phyloP scores from a whole-genome alignment of 768 basidiomycete genomes.

The Russula brevipes region DNA sequence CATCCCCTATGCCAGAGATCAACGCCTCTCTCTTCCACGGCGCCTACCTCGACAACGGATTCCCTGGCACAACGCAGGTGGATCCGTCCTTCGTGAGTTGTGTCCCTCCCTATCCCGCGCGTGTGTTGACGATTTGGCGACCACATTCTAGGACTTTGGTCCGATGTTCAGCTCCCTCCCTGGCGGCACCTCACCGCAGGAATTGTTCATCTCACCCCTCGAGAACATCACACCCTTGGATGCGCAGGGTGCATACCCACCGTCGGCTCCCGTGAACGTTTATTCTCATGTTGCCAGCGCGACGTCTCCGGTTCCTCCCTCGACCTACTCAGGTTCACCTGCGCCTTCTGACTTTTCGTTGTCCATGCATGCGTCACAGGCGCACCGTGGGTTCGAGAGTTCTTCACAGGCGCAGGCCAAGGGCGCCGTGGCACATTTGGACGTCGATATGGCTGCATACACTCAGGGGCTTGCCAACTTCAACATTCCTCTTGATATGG shows the following conservation, averaged over 20 bases:
- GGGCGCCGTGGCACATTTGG: not conserved
- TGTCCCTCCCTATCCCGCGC: not conserved
- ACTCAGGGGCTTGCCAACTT: slow-evolving; percentile 20
- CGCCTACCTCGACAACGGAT: slow-evolving; percentile 16
- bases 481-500: slow-evolving; percentile 23
- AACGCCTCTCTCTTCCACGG: slow-evolving; percentile 20
- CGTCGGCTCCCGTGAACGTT: not conserved
- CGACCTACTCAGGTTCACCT: slow-evolving; percentile 24
- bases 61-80: slow-evolving; percentile 13
- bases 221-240: slow-evolving; percentile 9
- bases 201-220: slow-evolving; percentile 23
- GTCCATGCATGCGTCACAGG: slow-evolving; percentile 20
- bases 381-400: slow-evolving; percentile 18
- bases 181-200: not conserved
- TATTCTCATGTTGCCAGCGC: slow-evolving; percentile 2
- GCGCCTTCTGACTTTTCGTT: slow-evolving; percentile 24
- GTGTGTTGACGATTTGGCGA: not conserved
- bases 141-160: slow-evolving; percentile 11
- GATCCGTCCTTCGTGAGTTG: slow-evolving; percentile 23
- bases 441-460: slow-evolving; percentile 21
- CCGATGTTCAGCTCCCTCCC: slow-evolving; percentile 22
- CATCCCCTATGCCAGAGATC: slow-evolving; percentile 25
- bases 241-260: not conserved
- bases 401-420: not conserved
- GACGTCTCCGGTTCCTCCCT: slow-evolving; percentile 18